These are phyloP conservation scores for Triticum urartu DNA, from an alignment of 176 grass and related monocot species.

Conservation along the genomic window DNA sequence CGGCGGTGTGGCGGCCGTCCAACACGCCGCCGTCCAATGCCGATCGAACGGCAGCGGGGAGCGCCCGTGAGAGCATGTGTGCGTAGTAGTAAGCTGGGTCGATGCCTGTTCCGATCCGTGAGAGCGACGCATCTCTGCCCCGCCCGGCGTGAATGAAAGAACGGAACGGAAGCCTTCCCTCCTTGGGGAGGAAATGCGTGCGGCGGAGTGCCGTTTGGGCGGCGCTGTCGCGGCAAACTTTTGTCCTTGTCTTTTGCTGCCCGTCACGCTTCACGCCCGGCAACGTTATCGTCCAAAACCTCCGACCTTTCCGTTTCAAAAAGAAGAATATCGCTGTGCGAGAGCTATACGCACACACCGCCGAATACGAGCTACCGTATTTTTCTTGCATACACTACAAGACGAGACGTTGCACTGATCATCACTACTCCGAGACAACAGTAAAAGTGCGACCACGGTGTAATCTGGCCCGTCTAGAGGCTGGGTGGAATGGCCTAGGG, in stretches of 20 bases:
- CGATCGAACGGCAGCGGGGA: not conserved
- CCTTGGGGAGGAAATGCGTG: not conserved
- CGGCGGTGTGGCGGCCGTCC: not conserved
- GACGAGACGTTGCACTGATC: no score
- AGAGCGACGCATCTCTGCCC: conserved; percentile 7
- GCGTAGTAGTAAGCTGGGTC: not conserved
- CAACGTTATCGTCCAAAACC: no score
- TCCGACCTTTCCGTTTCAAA: no score
- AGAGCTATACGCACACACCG: no score
- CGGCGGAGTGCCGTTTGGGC: not conserved
- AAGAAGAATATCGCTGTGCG: no score
- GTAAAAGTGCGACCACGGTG: no score
- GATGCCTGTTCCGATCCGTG: not conserved
- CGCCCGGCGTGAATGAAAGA: not conserved
- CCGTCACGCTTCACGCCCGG: not conserved
- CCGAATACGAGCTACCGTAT: no score
- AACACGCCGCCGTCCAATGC: not conserved
- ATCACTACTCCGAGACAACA: no score
- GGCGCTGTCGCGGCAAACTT: conserved; percentile 12
- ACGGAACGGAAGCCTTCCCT: no score
- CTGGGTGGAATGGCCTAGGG: not conserved
- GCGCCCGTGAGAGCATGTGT: not conserved
- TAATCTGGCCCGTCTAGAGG: not conserved
- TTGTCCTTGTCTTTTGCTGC: not conserved
- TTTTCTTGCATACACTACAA: no score